Conservation (phyloP, 2,329 filamentous ascomycete species). For the Waltergamsia citrina region DNA sequence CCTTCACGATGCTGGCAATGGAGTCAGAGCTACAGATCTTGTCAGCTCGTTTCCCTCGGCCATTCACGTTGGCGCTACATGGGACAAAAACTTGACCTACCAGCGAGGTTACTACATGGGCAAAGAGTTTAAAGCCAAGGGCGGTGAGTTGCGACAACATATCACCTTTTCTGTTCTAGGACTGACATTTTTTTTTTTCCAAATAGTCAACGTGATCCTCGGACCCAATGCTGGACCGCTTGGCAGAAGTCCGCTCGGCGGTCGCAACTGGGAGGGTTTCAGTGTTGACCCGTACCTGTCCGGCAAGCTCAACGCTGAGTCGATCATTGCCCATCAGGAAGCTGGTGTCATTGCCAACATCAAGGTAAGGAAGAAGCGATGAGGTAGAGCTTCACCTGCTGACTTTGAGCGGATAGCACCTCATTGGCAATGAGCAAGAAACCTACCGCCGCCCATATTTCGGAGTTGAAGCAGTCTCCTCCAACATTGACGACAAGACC, state of each 20-base stretch:
- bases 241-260: conserved; percentile 60
- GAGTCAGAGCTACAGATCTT: conserved; percentile 35
- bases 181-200: not conserved
- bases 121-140: conserved; percentile 45
- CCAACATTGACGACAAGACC: conserved; percentile 56
- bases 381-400: not conserved
- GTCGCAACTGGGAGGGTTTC: conserved; percentile 70
- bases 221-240: conserved; percentile 64
- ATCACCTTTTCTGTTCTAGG: not conserved
- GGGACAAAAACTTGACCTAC: conserved; percentile 45
- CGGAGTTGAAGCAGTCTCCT: conserved; percentile 41
- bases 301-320: conserved; percentile 61
- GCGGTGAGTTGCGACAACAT: conserved; percentile 40
- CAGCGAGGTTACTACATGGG: conserved; percentile 42
- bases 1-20: conserved; percentile 39
- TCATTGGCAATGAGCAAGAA: conserved; percentile 54
- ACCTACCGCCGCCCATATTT: conserved; percentile 30
- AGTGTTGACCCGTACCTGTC: conserved; percentile 62
- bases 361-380: conserved; percentile 30
- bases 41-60: conserved; percentile 38
- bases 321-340: conserved; percentile 66
- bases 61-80: conserved; percentile 37
- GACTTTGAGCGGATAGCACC: conserved; percentile 31
- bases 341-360: conserved; percentile 71
- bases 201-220: conserved; percentile 52